These are phyloP conservation scores for Starmerella gropengiesseri DNA, from an alignment of 805 yeast species.

Conservation along the genomic window DNA sequence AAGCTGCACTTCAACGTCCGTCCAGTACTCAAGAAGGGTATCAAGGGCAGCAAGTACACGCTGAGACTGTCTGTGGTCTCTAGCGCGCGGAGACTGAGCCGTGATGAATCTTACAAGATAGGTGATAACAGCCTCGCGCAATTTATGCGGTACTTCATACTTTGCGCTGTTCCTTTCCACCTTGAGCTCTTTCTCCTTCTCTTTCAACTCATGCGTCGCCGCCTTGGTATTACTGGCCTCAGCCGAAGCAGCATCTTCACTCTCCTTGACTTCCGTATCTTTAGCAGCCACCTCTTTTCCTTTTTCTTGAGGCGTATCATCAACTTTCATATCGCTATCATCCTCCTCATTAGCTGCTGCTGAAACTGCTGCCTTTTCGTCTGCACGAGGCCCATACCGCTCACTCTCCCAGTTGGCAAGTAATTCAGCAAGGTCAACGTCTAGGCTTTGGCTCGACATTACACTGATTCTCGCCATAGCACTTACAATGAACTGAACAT, in stretches of 20 bases:
- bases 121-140: slow-evolving; percentile 82
- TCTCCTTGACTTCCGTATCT: no score
- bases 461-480: slow-evolving; percentile 87
- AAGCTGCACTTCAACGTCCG: slow-evolving; percentile 77
- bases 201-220: no score
- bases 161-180: background rate
- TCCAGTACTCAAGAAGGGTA: slow-evolving; percentile 70
- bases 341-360: slow-evolving; percentile 12
- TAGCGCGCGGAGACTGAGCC: slow-evolving; percentile 50
- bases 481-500: slow-evolving; percentile 75
- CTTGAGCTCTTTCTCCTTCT: slow-evolving; percentile 34
- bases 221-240: no score
- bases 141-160: slow-evolving; percentile 59
- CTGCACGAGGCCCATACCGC: slow-evolving; percentile 7
- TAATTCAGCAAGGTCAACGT: slow-evolving; percentile 80
- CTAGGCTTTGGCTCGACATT: slow-evolving; percentile 69
- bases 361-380: background rate
- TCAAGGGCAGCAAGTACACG: slow-evolving; percentile 71
- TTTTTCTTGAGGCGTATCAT: no score
- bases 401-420: slow-evolving; percentile 68
- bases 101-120: slow-evolving; percentile 81
- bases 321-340: no score
- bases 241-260: no score
- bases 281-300: no score
- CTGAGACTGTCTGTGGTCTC: slow-evolving; percentile 72